Percentiles rank a stretch among this genome's conserved stretches.
These are phyloP conservation scores for Kondoa malvinella DNA, from an alignment of 768 basidiomycete species.

Conservation along the genomic window DNA sequence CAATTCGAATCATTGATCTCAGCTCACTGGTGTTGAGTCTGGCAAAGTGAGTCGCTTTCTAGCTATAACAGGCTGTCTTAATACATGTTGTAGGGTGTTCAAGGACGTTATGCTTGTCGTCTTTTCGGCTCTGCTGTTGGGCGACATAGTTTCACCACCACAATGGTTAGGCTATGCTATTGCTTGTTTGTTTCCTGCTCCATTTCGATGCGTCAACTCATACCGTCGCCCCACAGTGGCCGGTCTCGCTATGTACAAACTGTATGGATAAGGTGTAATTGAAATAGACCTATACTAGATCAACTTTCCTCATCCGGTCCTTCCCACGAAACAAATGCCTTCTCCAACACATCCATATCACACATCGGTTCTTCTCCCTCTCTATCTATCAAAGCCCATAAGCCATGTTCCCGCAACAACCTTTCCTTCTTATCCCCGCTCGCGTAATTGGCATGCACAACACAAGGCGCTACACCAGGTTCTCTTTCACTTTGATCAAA, in stretches of 20 bases:
- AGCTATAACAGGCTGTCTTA: no score
- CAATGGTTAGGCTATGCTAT: neutral
- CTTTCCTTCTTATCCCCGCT: slow-evolving; percentile 18
- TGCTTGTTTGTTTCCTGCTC: neutral
- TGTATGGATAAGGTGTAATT: neutral
- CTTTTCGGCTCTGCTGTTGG: neutral
- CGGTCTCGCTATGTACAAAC: neutral
- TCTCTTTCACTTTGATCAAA: slow-evolving; percentile 19
- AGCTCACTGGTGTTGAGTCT: neutral
- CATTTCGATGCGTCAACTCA: neutral
- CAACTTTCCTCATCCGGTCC: neutral
- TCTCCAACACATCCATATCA: slow-evolving; percentile 11
- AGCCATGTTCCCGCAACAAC: slow-evolving; percentile 15
- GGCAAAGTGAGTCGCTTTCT: no score
- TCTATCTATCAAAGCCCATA: slow-evolving; percentile 20
- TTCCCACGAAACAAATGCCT: slow-evolving; percentile 7
- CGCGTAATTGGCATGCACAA: slow-evolving; percentile 25
- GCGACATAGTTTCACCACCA: neutral
- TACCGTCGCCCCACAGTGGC: neutral
- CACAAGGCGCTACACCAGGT: slow-evolving; percentile 17
- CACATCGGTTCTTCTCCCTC: slow-evolving; percentile 14
- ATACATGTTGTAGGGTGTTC: no score
- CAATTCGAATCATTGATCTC: neutral
- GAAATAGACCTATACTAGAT: neutral
- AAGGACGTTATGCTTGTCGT: neutral